Conservation (phyloP, 768 basidiomycete species). For the Pisolithus albus region DNA sequence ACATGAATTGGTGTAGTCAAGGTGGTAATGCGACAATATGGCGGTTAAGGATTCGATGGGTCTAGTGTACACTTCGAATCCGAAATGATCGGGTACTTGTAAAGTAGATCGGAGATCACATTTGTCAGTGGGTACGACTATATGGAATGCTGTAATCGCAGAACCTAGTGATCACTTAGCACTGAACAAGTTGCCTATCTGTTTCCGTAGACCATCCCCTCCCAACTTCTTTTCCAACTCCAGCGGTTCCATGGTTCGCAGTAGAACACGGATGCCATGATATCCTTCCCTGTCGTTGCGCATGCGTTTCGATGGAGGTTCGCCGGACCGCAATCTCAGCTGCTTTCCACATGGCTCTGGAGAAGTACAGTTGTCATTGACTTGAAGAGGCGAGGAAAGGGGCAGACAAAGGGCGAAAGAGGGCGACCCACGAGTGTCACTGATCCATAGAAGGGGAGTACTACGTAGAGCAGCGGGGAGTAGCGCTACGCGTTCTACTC, state of each 20-base stretch:
- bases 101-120: not conserved
- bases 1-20: not conserved
- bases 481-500: constrained; percentile 25
- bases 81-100: not conserved
- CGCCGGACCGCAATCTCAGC: too few species aligned
- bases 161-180: not conserved
- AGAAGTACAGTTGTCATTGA: too few species aligned
- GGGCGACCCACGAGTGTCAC: too few species aligned
- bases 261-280: not conserved
- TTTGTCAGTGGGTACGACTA: not conserved
- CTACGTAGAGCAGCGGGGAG: too few species aligned
- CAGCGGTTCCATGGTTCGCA: constrained; percentile 4
- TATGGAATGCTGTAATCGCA: not conserved
- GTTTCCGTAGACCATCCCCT: constrained; percentile 5
- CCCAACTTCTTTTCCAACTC: constrained; percentile 15
- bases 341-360: too few species aligned
- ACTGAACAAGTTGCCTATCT: constrained; percentile 8
- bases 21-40: too few species aligned
- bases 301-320: too few species aligned
- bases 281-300: not conserved
- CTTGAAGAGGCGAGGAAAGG: too few species aligned
- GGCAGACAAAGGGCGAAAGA: too few species aligned
- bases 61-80: not conserved
- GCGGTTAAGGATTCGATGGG: not conserved
- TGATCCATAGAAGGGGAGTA: too few species aligned